Evolutionary conservation across 768 basidiomycete species (phyloP), one percentile per base, ranked within the genome.

Genomic region (Mycena capillaripes): DNA sequence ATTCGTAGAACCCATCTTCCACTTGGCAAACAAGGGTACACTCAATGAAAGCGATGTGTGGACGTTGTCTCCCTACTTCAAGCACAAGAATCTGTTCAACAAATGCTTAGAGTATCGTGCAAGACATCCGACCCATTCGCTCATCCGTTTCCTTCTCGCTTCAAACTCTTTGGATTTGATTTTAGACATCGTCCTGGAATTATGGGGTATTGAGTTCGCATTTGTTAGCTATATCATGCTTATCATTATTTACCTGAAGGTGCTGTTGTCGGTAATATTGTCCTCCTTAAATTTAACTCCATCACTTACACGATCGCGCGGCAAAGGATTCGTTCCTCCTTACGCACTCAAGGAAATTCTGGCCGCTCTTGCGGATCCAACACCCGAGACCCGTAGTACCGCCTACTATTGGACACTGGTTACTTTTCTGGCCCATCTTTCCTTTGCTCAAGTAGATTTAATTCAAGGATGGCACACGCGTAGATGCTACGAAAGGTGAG

Each of bases 141-240:
- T 93, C 30, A 81, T 93, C 30, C 84, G 88, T 25, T 93, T 93
- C 75, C 84, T 93, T 21, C 74, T 93, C 16, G 86, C 82, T 5
- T 92, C 91, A 8, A 93, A 92, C 78, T 93, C 92, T 1, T 82
- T 93, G 32, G 92, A 93, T 78, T 81, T 93, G 36, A 90, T 91
- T 40, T 80, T 93, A 2, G 90, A 91, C 72, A 69, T 92, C 14
- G 66, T 81, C 3, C 79, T 93, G 29, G 89, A 92, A 75, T 75
- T 91, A 69, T 93, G 90, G 89, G 87, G 86, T 71, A 89, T 88
- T 46, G 36, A 55, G 32, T 81, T 89, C 61, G 89, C 83, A 81
- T 46, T 30, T 12, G 42, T 29, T 17, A 27, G 38, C 23, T 46
- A 53, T 21, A 40, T 64, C 8, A 48, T 53, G 16, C 48, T 55